A percentile compares a stretch with the other conserved stretches of the same genome.
Evolutionary conservation across 2,329 filamentous ascomycete genomes (phyloP).

Genomic region (Colletotrichum salicis): DNA sequence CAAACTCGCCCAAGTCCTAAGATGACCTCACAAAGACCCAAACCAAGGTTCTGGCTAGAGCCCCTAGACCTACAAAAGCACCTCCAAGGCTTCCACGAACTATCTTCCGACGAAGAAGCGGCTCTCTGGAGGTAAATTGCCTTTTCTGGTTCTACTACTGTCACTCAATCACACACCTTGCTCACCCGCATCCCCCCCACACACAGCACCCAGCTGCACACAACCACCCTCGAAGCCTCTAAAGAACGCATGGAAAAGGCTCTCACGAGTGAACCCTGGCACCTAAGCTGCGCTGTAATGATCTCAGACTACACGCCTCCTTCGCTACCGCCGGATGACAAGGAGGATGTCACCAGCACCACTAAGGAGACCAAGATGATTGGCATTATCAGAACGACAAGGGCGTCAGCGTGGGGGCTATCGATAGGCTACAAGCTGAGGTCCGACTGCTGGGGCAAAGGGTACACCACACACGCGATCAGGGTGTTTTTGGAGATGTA

Average conservation of each 20-base stretch:
- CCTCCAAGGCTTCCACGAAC: constrained; percentile 10
- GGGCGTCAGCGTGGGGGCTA: neutral
- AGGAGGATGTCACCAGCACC: neutral
- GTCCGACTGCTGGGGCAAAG: constrained; percentile 16
- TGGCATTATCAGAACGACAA: constrained; percentile 3
- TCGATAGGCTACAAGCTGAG: constrained; percentile 17
- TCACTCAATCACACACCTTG: neutral
- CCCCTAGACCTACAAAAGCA: constrained; percentile 1
- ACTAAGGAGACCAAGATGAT: neutral
- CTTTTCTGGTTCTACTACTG: too few species aligned
- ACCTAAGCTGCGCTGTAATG: constrained; percentile 11
- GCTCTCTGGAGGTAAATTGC: constrained; percentile 13
- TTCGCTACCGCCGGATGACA: too few species aligned
- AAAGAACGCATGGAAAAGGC: neutral
- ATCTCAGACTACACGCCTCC: neutral
- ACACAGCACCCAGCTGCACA: neutral
- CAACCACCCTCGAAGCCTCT: neutral
- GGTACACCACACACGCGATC: constrained; percentile 18
- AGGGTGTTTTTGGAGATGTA: constrained; percentile 4
- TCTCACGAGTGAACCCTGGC: neutral
- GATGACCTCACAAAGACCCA: neutral
- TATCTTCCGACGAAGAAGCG: constrained; percentile 4
- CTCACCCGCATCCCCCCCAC: neutral
- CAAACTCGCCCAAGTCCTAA: too few species aligned
- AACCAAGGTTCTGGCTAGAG: constrained; percentile 8